phyloP scores from a whole-genome alignment of 768 basidiomycete genomes.

The Lactarius hengduanensis region DNA sequence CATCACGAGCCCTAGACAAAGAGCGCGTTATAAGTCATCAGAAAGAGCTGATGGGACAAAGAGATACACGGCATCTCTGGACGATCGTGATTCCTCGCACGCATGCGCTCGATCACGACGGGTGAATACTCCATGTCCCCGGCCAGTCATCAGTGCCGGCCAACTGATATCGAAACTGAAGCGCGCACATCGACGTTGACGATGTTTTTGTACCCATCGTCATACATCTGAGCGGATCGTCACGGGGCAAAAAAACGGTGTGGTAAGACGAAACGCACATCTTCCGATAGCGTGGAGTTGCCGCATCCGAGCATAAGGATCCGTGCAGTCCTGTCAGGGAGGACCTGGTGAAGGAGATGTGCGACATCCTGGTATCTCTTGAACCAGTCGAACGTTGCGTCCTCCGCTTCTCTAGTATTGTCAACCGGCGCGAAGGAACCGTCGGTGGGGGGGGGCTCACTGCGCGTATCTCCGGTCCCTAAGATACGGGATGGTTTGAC shows the following conservation, averaged over 20 bases:
- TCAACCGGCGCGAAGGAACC: not conserved
- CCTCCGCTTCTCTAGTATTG: slow-evolving; percentile 51
- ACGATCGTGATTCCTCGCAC: slow-evolving; percentile 48
- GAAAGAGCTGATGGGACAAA: slow-evolving; percentile 25
- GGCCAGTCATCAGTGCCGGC: not conserved
- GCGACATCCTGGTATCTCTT: slow-evolving; percentile 77
- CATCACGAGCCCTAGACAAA: slow-evolving; percentile 71
- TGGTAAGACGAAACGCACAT: slow-evolving; percentile 41
- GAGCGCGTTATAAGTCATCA: not conserved
- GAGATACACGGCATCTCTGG: slow-evolving; percentile 71
- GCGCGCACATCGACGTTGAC: slow-evolving; percentile 72
- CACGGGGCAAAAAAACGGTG: not conserved
- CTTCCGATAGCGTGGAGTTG: slow-evolving; percentile 77
- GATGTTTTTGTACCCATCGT: slow-evolving; percentile 79
- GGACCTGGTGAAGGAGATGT: slow-evolving; percentile 53
- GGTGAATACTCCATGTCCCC: slow-evolving; percentile 58
- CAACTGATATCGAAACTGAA: not conserved
- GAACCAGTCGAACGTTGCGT: slow-evolving; percentile 82
- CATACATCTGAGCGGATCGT: slow-evolving; percentile 64
- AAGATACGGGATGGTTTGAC: not conserved
- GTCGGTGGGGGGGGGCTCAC: slow-evolving; percentile 40
- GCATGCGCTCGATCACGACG: slow-evolving; percentile 75
- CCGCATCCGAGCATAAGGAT: slow-evolving; percentile 86
- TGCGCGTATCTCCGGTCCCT: slow-evolving; percentile 72
- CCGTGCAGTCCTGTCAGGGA: slow-evolving; percentile 57